Base-by-base conservation (phyloP, 345 rosid genomes). In the Pugionium cornutum region DNA sequence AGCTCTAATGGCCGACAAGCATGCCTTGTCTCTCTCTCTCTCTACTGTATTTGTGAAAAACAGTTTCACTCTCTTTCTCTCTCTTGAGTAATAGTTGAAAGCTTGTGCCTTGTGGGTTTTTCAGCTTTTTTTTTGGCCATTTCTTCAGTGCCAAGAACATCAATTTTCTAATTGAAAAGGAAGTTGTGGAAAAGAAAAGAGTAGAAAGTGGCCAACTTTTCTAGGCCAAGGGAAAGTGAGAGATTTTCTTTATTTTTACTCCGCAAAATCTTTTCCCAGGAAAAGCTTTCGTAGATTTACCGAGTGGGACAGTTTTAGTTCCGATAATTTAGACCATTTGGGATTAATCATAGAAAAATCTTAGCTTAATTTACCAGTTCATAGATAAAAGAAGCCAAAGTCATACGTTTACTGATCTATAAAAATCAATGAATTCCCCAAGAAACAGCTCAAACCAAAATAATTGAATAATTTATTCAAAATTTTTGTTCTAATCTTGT, bases 1-100 rank as follows among this genome's bases (percentile, higher is more conserved):
- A 72, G 70, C 64, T 75, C 54, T 44, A 48, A 79, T 65, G 58
- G 75, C 74, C 67, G 77, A 75, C 78, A 75, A 75, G 78, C 74
- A 75, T 64, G 78, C 69, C 57, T 67, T 74, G 68, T 75, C 78
- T 74, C 73, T 75, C 78, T 70, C 73, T 75, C 78, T 70, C 74
- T 58, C 71, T 77, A 77, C 74, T 76, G 71, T 64, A 60, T 72
- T 53, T 40, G 25, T 43, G 53, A 35, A 65, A 1, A 27, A 63
- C 53, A 47, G 40, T 76, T 8, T 43, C 31, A 54, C 46, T 51
- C 64, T 64, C 40, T 66, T 37, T 69, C 32, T 18, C 26, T 62
- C 27, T 50, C 9, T 42, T 50, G 42, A 39, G 39, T 67, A 59
- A 67, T 58, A 66, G 55, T 37, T 11, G 58, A 53, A 42, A 68